Evolutionary conservation across 2,329 filamentous ascomycete species (phyloP), one percentile per base, ranked within the genome.

Genomic region (Scytalidium lignicola): DNA sequence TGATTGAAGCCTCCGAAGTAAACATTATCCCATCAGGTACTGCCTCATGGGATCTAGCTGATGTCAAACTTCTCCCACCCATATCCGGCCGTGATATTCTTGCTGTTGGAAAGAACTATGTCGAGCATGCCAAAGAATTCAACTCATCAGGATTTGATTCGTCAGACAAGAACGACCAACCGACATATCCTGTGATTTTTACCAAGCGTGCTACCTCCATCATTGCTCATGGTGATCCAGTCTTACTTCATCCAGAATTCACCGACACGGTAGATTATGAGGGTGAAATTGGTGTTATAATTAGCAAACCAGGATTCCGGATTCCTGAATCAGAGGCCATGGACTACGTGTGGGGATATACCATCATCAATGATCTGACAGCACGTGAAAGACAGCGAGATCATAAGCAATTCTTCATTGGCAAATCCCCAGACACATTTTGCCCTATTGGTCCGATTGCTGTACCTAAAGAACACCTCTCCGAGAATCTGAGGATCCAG

Each of bases 371-470:
- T 54, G 79, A 82, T 47, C 65, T 81, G 21, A 80, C 78, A 0
- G 75, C 76, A 0, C 64, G 78, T 10, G 74, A 74, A 41, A 68
- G 70, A 54, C 78, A 82, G 58, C 62, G 75, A 21, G 76, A 82
- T 78, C 78, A 82, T 50, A 80, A 81, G 58, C 79, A 82, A 52
- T 82, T 80, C 58, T 81, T 74, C 48, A 72, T 82, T 44, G 78
- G 78, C 8, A 81, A 81, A 58, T 77, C 72, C 0, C 63, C 71
- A 0, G 76, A 81, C 57, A 78, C 75, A 0, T 80, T 74, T 53
- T 80, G 76, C 52, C 76, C 76, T 0, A 79, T 80, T 67, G 77
- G 76, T 1, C 76, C 76, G 0, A 67, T 79, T 20, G 75, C 76
- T 7, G 71, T 79, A 2, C 73, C 74, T 8, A 70, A 70, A 41